phyloP scores from a whole-genome alignment of 176 grass and related monocot species.

The Eragrostis nindensis region DNA sequence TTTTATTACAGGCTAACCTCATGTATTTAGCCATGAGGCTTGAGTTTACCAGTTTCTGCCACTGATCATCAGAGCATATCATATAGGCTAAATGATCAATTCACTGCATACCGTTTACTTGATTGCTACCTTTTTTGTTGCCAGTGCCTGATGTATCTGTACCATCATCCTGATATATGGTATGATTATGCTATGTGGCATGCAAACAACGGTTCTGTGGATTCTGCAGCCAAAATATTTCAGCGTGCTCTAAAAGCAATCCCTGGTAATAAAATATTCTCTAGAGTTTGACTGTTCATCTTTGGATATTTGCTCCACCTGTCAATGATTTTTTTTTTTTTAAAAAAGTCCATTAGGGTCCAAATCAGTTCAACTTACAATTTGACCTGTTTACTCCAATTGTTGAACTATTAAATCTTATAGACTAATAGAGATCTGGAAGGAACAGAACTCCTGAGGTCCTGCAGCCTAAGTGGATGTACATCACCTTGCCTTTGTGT shows the following conservation, averaged over 20 bases:
- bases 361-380: no score
- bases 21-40: neutral
- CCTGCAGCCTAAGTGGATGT: no score
- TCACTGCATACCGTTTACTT: constrained; percentile 8
- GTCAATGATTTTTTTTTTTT: neutral
- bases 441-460: no score
- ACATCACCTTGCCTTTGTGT: no score
- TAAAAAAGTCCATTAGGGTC: no score
- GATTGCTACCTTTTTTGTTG: constrained; percentile 30
- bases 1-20: neutral
- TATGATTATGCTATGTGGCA: constrained; percentile 95
- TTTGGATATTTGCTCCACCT: constrained; percentile 12
- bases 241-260: constrained; percentile 94
- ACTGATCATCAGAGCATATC: constrained; percentile 5
- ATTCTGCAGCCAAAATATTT: constrained; percentile 93
- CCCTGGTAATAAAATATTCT: constrained; percentile 73
- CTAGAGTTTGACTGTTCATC: constrained; percentile 24
- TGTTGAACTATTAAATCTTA: no score
- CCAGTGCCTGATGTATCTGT: constrained; percentile 97
- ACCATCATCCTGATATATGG: constrained; percentile 98
- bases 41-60: constrained; percentile 17
- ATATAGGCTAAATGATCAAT: constrained; percentile 23
- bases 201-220: constrained; percentile 69
- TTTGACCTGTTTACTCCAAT: no score
- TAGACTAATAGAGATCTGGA: no score